Percentiles rank a stretch among this genome's conserved stretches.
phyloP scores from a whole-genome alignment of 306 rosid genomes.

The Comarum palustre region DNA sequence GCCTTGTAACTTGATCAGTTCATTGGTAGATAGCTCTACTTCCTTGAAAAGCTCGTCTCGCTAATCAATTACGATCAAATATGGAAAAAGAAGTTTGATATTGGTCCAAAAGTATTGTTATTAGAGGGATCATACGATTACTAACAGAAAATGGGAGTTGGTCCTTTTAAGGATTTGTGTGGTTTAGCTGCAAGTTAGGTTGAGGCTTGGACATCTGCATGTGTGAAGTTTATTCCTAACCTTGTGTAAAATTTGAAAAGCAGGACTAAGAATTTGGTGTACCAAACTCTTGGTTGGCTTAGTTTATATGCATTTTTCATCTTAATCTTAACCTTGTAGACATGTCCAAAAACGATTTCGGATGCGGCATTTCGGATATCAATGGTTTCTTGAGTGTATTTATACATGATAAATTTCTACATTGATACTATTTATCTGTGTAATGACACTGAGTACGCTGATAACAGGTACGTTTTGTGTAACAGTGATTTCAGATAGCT shows the following conservation, averaged over 20 bases:
- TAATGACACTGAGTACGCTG: neutral
- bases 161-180: neutral
- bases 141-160: neutral
- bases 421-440: neutral
- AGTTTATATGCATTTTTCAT: conserved; percentile 5
- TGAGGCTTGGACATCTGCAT: neutral
- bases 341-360: neutral
- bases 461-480: neutral
- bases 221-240: neutral
- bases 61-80: neutral
- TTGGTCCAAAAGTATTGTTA: neutral
- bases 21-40: neutral
- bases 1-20: neutral
- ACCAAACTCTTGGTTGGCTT: conserved; percentile 15
- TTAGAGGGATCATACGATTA: neutral
- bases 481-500: conserved; percentile 19
- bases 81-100: neutral
- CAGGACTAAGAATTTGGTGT: neutral
- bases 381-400: neutral
- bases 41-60: neutral
- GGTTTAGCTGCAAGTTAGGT: conserved; percentile 10
- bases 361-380: neutral
- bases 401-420: too few species aligned
- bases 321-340: neutral
- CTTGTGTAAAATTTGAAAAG: neutral